Conservation (phyloP, 1,139 yeast species). For the Taphrina pruni region DNA sequence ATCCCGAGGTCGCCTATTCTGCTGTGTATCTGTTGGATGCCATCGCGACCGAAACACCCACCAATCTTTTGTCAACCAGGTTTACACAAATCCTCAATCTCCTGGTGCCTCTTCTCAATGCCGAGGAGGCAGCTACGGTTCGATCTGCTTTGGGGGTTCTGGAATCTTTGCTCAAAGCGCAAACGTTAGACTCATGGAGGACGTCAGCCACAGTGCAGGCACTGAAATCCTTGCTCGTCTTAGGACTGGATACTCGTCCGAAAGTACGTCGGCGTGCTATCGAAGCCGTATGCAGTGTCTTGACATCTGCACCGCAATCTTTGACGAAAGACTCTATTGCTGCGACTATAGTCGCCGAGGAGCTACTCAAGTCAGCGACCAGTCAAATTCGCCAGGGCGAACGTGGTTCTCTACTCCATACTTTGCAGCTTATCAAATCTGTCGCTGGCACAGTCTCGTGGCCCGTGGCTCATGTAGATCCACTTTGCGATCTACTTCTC, state of each 20-base stretch:
- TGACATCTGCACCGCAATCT: conserved; percentile 53
- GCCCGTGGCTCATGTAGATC: conserved; percentile 74
- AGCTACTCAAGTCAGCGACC: conserved; percentile 30
- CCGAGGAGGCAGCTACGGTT: conserved; percentile 81
- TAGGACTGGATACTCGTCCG: conserved; percentile 87
- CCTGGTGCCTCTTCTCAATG: conserved; percentile 77
- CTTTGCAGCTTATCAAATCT: conserved; percentile 72
- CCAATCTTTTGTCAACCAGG: conserved; percentile 68
- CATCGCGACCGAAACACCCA: conserved; percentile 76
- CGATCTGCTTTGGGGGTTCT: conserved; percentile 85
- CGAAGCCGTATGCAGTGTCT: conserved; percentile 72
- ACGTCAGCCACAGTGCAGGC: conserved; percentile 58
- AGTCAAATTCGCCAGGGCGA: conserved; percentile 28
- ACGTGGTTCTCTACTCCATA: conserved; percentile 77
- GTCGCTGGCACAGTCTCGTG: conserved; percentile 73
- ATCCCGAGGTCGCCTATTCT: conserved; percentile 69
- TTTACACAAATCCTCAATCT: conserved; percentile 78
- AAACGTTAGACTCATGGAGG: conserved; percentile 87
- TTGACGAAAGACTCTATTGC: conserved; percentile 34
- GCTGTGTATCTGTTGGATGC: conserved; percentile 83
- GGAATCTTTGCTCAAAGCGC: conserved; percentile 78
- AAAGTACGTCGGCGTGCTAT: conserved; percentile 95
- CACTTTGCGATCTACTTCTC: conserved; percentile 74
- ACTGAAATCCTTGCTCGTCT: conserved; percentile 75
- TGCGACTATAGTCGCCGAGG: conserved; percentile 30